Evolutionary conservation across 2,329 filamentous ascomycete genomes (phyloP), one percentile per base, ranked within the genome.

Genomic region (Neurospora sp.): DNA sequence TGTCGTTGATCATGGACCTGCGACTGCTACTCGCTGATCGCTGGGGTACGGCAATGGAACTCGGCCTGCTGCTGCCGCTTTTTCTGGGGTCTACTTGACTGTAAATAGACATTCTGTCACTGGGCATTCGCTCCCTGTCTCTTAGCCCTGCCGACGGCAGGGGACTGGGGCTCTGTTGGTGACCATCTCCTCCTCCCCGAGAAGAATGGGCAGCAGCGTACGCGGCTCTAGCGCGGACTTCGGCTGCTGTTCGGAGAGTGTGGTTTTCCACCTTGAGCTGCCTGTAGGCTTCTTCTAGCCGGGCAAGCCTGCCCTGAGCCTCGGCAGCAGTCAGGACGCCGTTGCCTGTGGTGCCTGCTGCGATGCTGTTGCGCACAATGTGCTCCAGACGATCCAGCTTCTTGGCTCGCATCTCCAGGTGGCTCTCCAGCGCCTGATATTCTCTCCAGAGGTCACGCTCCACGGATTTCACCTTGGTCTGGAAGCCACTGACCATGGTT

Each of bases 371-470:
- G 71, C 91, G 87, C 52, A 96, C 88, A 57, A 92, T 86, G 17
- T 89, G 88, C 80, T 99, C 96, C 0, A 99, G 85, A 2, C 92
- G 88, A 73, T 98, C 95, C 38, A 99, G 87, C 74, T 93, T 92
- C 82, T 96, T 96, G 71, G 90, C 86, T 17, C 93, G 89, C 36
- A 89, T 81, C 69, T 96, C 92, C 37, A 97, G 87, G 43, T 89
- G 92, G 74, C 89, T 89, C 79, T 97, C 93, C 1, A 99, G 85
- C 0, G 86, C 88, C 76, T 96, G 92, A 77, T 97, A 98, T 77
- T 98, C 94, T 72, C 93, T 92, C 82, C 90, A 91, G n/a, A 98
- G 82, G 71, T 97, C 92, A 67, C 92, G 89, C 79, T 99, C 96
- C n/a, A 97, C 89, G 6, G 85, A 84, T 76, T 92, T 92, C 77